Base-by-base conservation (phyloP, 176 grass and related monocot genomes). In the Cymbopogon citratus region DNA sequence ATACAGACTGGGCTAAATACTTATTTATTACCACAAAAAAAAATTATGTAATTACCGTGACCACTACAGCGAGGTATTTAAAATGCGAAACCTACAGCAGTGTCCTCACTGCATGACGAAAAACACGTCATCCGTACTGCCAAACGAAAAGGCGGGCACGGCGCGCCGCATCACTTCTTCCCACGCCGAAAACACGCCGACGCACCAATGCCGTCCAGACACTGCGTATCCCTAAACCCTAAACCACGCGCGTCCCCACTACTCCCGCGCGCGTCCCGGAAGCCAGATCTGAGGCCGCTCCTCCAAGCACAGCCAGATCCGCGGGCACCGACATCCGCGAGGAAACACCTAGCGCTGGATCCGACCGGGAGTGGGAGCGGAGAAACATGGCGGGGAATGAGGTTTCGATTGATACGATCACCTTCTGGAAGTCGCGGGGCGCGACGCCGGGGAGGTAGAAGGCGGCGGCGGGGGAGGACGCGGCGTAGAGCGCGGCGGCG, bases 371-470 rank as follows among this genome's bases (percentile, higher is more conserved):
- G 74, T 21, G 15, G 21, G 10, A 52, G 28, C 63, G 1, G 27
- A 68, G 44, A 35, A 49, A 26, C 41, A 48, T 2, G 73, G 36
- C 33, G 13, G 63, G 3, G 62, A 44, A 6, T 3, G 68, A 69
- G 41, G 41, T n/a, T n/a, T 2, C 33, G 52, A 5, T 31, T 52
- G 15, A 81, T 87, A 81, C 85, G 4, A 36, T 36, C 41, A 94
- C 92, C 89, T 87, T 91, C 78, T 85, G 89, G 78, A 91, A 85
- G 85, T 94, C 89, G 52, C 87, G 92, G 21, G 92, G 92, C 23
- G 92, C 87, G 25, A 94, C 92, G 70, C 92, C 92, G 56, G 92
- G 92, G 46, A 94, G 89, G 87, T 94, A 94, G 92, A 94, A 94
- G 74, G 81, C 92, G 69, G 40, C 19, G 26, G 81, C 73, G n/a